Conservation (phyloP, 768 basidiomycete species). For the Boletus sp. region DNA sequence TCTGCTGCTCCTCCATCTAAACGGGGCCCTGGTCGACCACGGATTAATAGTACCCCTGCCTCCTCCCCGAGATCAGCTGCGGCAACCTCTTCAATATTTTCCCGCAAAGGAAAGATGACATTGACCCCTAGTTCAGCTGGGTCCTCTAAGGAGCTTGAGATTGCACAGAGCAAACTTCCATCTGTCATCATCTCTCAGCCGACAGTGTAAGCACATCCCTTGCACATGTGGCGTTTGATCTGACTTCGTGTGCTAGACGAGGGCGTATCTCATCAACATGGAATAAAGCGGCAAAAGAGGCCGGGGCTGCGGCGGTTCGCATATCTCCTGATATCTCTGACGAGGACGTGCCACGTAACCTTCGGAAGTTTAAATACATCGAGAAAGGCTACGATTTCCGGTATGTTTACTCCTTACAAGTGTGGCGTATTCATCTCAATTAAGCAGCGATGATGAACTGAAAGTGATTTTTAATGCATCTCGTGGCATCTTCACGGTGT, state of each 20-base stretch:
- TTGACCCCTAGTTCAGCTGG: conserved; percentile 14
- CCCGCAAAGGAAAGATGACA: conserved; percentile 3
- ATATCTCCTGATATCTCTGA: conserved; percentile 36
- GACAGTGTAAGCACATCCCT: conserved; percentile 18
- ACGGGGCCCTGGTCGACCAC: conserved; percentile 5
- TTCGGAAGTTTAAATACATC: conserved; percentile 47
- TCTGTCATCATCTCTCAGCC: conserved; percentile 20
- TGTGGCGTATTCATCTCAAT: conserved; percentile 8
- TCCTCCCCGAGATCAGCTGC: conserved; percentile 10
- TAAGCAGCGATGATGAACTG: conserved; percentile 17
- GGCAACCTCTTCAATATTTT: neutral
- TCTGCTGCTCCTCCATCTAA: conserved; percentile 11
- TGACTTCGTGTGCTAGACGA: conserved; percentile 19
- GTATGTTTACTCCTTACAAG: conserved; percentile 20
- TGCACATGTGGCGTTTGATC: neutral
- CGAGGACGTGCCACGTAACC: conserved; percentile 42
- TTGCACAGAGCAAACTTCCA: conserved; percentile 4
- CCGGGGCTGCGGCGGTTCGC: conserved; percentile 31
- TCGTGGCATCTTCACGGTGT: conserved; percentile 39
- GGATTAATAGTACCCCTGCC: conserved; percentile 1
- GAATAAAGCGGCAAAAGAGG: conserved; percentile 26
- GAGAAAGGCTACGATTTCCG: conserved; percentile 53
- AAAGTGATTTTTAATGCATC: conserved; percentile 24
- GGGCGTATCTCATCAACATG: conserved; percentile 30
- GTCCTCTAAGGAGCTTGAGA: conserved; percentile 7